Evolutionary conservation across 2,329 filamentous ascomycete species (phyloP).

Genomic region (Hymenotorrendiella dingleyae): DNA sequence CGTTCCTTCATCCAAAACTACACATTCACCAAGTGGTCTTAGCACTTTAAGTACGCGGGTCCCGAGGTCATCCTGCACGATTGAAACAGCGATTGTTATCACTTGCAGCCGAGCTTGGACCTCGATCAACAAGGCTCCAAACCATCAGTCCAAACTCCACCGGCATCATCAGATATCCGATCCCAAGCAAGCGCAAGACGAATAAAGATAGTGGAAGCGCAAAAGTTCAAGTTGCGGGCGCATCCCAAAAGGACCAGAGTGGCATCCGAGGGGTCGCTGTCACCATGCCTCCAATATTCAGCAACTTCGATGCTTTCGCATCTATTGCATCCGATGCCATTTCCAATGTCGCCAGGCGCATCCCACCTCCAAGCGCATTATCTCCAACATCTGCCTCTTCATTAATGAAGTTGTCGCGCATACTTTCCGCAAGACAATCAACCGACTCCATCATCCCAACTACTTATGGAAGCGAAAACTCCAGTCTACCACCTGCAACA

Average conservation of each 20-base stretch:
- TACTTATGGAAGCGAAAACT: conserved; percentile 49
- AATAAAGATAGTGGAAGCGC: too few species aligned
- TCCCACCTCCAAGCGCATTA: conserved; percentile 1
- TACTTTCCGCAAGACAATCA: conserved; percentile 22
- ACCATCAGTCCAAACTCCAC: not conserved
- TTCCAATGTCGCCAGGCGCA: conserved; percentile 6
- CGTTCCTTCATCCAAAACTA: conserved; percentile 3
- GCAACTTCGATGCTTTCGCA: conserved; percentile 3
- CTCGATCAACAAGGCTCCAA: conserved; percentile 5
- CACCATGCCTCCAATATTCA: conserved; percentile 17
- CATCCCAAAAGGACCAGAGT: too few species aligned
- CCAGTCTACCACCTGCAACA: conserved; percentile 47
- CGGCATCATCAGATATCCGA: not conserved
- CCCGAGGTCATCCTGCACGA: conserved; percentile 1
- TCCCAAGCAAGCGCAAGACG: too few species aligned
- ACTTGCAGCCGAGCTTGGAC: conserved; percentile 10
- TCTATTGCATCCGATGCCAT: conserved; percentile 1
- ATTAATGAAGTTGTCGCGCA: too few species aligned
- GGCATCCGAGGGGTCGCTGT: not conserved
- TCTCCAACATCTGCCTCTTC: too few species aligned
- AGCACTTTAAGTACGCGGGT: too few species aligned
- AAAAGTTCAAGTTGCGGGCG: too few species aligned
- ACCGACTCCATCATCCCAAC: conserved; percentile 46
- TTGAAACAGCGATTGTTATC: not conserved
- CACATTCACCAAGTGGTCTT: too few species aligned